phyloP scores from a whole-genome alignment of 805 yeast species.

The Candida nonsorbophila region DNA sequence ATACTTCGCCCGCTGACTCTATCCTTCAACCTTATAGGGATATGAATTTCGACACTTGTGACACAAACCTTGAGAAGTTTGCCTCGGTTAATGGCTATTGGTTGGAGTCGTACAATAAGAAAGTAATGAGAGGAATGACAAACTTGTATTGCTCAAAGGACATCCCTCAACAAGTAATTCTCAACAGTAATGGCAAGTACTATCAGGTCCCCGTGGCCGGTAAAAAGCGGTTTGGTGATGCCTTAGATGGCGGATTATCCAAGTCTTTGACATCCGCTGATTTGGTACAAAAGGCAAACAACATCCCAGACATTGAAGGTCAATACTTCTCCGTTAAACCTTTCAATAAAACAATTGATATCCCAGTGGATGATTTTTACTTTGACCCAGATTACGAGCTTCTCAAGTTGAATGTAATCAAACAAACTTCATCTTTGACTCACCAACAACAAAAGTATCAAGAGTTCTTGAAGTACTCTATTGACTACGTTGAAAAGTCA shows the following conservation, averaged over 20 bases:
- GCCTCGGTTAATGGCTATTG: conserved; percentile 27
- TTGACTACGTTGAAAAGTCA: conserved; percentile 14
- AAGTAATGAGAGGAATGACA: conserved; percentile 28
- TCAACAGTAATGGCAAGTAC: conserved; percentile 17
- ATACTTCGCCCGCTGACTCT: conserved; percentile 17
- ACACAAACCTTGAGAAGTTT: conserved; percentile 11
- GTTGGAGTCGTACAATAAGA: conserved; percentile 26
- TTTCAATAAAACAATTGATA: conserved; percentile 9
- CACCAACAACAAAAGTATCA: conserved; percentile 17
- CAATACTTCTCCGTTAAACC: conserved; percentile 4
- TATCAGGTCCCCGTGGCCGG: conserved; percentile 24
- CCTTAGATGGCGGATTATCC: neutral
- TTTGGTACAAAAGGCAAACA: neutral
- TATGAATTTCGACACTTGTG: conserved; percentile 18
- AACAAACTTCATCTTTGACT: conserved; percentile 9
- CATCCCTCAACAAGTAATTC: conserved; percentile 20
- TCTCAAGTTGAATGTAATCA: conserved; percentile 14
- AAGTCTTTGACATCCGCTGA: neutral
- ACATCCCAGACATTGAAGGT: neutral
- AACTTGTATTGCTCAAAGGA: conserved; percentile 26
- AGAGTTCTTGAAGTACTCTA: conserved; percentile 23
- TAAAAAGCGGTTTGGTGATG: conserved; percentile 16
- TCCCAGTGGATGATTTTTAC: conserved; percentile 20
- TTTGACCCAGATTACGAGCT: conserved; percentile 26
- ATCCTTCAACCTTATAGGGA: conserved; percentile 13